These are phyloP conservation scores for Carallia brachiata DNA, from an alignment of 345 rosid genomes.

Conservation along the genomic window DNA sequence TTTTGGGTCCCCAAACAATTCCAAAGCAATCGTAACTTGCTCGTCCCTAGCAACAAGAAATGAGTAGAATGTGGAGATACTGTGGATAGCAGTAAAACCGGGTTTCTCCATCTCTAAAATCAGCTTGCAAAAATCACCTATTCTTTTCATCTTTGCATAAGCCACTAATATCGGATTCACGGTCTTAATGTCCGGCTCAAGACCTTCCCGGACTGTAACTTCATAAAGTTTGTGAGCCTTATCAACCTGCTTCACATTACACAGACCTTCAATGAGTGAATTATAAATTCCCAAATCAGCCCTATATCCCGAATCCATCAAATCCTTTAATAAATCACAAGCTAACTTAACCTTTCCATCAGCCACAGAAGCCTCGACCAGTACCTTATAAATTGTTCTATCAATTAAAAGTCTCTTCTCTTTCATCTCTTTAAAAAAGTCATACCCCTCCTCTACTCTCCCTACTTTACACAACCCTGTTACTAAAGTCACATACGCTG, in stretches of 20 bases:
- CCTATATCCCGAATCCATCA: slow-evolving; percentile 76
- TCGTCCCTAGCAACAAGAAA: slow-evolving; percentile 50
- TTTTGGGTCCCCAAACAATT: slow-evolving; percentile 58
- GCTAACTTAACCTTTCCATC: slow-evolving; percentile 64
- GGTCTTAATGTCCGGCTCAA: slow-evolving; percentile 63
- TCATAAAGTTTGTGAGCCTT: slow-evolving; percentile 72
- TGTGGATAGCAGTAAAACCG: slow-evolving; percentile 52
- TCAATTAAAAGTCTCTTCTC: slow-evolving; percentile 63
- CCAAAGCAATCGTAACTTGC: slow-evolving; percentile 47
- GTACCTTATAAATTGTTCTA: slow-evolving; percentile 54
- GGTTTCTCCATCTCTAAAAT: slow-evolving; percentile 52
- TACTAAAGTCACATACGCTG: slow-evolving; percentile 74
- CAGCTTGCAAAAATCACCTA: slow-evolving; percentile 48
- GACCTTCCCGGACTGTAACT: slow-evolving; percentile 54
- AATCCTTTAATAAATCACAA: slow-evolving; percentile 71
- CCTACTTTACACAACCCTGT: slow-evolving; percentile 63
- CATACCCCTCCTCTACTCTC: slow-evolving; percentile 53
- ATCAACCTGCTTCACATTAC: slow-evolving; percentile 54
- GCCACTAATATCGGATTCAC: slow-evolving; percentile 70
- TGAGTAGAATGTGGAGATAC: slow-evolving; percentile 55
- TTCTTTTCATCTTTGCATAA: slow-evolving; percentile 51
- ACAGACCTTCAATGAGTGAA: slow-evolving; percentile 75
- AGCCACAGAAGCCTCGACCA: slow-evolving; percentile 68
- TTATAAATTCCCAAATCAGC: slow-evolving; percentile 81
- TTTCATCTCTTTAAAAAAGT: slow-evolving; percentile 78